A percentile compares a stretch with the other conserved stretches of the same genome.
Evolutionary conservation across 352 stramenopile species (phyloP).

Genomic region (Thalassiosira oceanica): DNA sequence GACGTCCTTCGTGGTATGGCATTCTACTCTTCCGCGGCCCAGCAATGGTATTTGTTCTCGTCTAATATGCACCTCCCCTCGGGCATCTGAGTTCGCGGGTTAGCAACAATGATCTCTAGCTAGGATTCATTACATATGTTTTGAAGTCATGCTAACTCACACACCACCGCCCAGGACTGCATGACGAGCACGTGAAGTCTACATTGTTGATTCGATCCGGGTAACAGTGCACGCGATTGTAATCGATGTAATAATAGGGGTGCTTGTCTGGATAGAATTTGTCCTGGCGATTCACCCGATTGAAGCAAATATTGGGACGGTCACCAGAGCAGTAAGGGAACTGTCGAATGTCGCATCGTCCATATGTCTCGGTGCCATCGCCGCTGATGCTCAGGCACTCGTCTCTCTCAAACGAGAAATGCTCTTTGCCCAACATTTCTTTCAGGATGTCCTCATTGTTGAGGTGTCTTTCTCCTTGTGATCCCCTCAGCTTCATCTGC

Average conservation of each 20-base stretch:
- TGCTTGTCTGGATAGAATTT: constrained; percentile 67
- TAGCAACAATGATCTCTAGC: not conserved
- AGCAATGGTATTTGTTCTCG: constrained; percentile 63
- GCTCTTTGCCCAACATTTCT: constrained; percentile 38
- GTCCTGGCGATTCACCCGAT: constrained; percentile 71
- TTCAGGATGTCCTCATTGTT: constrained; percentile 37
- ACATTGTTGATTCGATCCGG: constrained; percentile 42
- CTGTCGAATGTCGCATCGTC: constrained; percentile 53
- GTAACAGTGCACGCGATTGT: constrained; percentile 72
- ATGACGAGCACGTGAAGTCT: constrained; percentile 61
- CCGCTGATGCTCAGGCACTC: constrained; percentile 39
- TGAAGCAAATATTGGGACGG: constrained; percentile 68
- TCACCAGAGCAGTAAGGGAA: constrained; percentile 62
- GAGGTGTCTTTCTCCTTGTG: too few relatives aligned
- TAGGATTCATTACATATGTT: not conserved
- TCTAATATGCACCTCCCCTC: constrained; percentile 76
- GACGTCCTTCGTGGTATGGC: too few relatives aligned
- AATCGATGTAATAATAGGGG: constrained; percentile 79
- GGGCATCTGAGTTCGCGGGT: too few relatives aligned
- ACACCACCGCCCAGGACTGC: constrained; percentile 74
- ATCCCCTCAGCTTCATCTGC: too few relatives aligned
- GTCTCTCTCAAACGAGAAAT: constrained; percentile 37
- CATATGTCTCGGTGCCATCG: constrained; percentile 39
- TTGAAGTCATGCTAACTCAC: not conserved
- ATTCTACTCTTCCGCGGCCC: constrained; percentile 16